Base-by-base conservation (phyloP, 2,329 filamentous ascomycete species). In the Cladosporium sp. region DNA sequence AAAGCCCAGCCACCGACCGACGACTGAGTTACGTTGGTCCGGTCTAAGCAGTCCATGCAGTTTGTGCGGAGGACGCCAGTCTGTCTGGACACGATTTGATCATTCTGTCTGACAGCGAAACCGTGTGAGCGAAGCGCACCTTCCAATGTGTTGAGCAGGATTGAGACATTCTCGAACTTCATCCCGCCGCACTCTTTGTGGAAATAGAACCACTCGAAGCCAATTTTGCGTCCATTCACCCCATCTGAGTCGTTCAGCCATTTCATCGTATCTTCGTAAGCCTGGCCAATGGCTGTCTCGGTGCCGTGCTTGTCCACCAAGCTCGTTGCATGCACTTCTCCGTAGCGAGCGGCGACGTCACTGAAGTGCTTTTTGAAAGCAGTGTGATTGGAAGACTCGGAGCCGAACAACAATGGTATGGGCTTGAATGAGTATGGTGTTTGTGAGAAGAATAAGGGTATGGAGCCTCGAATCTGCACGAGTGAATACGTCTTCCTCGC, bases 191-290 rank as follows among this genome's bases (percentile, higher is more conserved):
- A 97, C 28, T 89, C 89, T 17, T 86, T 82, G 72, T 97, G 94
- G 68, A 99, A 99, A 70, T 99, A 94, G 67, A 97, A 99, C 94
- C 94, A 99, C 70, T 96, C 90, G 68, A 96, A 95, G 0, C 79
- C 82, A 12, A 94, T 75, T 9, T 78, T 72, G 54, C 75, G 71
- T 11, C 76, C 79, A 60, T 84, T 79, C 19, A 80, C 71, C 4
- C 80, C 78, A 6, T 79, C 79, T 42, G 83, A 79, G 7, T 87
- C 80, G 63, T 94, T 96, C 55, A 93, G 77, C 22, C 78, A 74
- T 51, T 84, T 77, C 1, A 89, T 81, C 59, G 86, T 85, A 51
- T 83, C 80, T 68, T 95, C 84, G 69, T 91, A 99, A 37, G 87
- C 81, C 55, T 88, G 82, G 3, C 92, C 94, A 51, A 97, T 86